Base-by-base conservation (phyloP, 257 asterid genomes). In the Ophiorrhiza pumila region DNA sequence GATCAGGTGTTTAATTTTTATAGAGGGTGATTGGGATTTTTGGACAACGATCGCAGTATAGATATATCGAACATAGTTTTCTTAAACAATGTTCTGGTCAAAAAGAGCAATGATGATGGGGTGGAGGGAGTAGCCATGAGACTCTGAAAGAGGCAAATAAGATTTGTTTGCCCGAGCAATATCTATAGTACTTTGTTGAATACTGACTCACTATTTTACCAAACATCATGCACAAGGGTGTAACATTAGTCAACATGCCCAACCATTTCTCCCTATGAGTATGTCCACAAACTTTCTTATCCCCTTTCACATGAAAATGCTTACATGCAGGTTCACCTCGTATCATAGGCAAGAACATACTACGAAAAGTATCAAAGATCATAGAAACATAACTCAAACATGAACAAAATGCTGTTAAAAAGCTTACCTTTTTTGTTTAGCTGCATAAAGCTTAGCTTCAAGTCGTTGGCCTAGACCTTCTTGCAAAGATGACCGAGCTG, bases 361-460 rank as follows among this genome's bases (percentile, higher is more conserved):
- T 20, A 11, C 42, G 3, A 37, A 22, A 50, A 1, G 20, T 57
- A 27, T 4, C 63, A 57, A 25, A 20, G 2, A 1, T 20, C 14
- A n/a, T n/a, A n/a, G n/a, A n/a, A n/a, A n/a, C n/a, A n/a, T n/a
- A n/a, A n/a, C n/a, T n/a, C n/a, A n/a, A n/a, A n/a, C n/a, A n/a
- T n/a, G 14, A 23, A 23, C 1, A 22, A 53, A n/a, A 2, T 23
- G 32, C 15, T 17, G 65, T 14, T 4, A 31, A 49, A 35, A 72
- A 59, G 27, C 7, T 59, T 49, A 86, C 97, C 97, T 87, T 80
- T 93, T 93, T 79, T 87, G 93, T 78, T 91, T 91, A 45, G 98
- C 98, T 74, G 95, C 97, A 74, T 84, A 87, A 63, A 91, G 96
- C 84, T 91, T 93, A 52, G 98, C 97, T 86, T 91, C 93, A 1